phyloP scores from a whole-genome alignment of 2,329 filamentous ascomycete genomes.

The Helotiales sp. region DNA sequence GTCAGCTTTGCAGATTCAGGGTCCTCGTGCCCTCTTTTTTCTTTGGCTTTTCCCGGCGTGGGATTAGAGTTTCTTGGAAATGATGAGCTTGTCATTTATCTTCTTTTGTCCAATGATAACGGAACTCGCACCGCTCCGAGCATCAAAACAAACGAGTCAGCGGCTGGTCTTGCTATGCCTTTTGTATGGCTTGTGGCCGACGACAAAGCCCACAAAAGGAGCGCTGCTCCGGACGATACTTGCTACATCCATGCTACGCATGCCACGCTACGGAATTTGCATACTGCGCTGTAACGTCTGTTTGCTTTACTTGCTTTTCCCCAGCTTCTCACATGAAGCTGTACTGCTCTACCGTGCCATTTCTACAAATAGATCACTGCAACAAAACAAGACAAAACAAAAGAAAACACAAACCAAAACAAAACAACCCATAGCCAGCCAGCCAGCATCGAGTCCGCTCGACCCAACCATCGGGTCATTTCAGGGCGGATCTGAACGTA shows the following conservation, averaged over 20 bases:
- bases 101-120: background rate
- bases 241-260: background rate
- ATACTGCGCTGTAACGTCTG: background rate
- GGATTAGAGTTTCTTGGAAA: background rate
- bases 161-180: background rate
- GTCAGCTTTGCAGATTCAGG: conserved; percentile 1
- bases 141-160: background rate
- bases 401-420: too few species aligned
- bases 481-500: too few species aligned
- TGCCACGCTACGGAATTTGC: background rate
- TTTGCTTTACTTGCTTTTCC: background rate
- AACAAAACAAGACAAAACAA: too few species aligned
- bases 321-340: background rate
- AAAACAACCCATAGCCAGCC: too few species aligned
- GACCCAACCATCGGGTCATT: background rate
- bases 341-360: too few species aligned
- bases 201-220: background rate
- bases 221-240: background rate
- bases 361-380: too few species aligned
- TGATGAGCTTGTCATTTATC: background rate
- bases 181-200: background rate
- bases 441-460: too few species aligned
- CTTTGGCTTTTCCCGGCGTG: background rate
- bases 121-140: background rate
- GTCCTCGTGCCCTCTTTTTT: background rate